Evolutionary conservation across 2,329 filamentous ascomycete genomes (phyloP).

Genomic region (Cytospora chrysosperma): DNA sequence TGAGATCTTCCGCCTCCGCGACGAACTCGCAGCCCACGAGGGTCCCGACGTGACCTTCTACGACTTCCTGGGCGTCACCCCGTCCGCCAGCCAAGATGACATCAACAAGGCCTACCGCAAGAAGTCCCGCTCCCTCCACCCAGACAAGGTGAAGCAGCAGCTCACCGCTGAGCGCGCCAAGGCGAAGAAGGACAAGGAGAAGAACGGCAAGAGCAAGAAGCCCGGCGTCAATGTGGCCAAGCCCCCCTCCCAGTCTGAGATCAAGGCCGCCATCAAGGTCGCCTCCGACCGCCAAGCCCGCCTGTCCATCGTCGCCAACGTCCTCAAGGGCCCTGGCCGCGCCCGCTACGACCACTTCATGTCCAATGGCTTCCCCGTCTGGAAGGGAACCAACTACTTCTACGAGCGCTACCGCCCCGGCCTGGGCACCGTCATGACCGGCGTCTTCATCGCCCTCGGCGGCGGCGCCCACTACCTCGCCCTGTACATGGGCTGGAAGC

Average conservation of each 20-base stretch:
- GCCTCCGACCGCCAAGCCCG: slow-evolving; percentile 82
- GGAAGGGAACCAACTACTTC: slow-evolving; percentile 98
- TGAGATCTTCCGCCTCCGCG: slow-evolving; percentile 93
- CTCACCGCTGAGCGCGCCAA: slow-evolving; percentile 70
- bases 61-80: slow-evolving; percentile 79
- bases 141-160: slow-evolving; percentile 90
- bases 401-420: slow-evolving; percentile 92
- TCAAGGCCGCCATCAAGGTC: slow-evolving; percentile 75
- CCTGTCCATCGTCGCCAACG: slow-evolving; percentile 78
- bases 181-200: slow-evolving; percentile 49
- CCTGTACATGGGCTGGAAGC: slow-evolving; percentile 82
- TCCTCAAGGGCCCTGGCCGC: slow-evolving; percentile 76
- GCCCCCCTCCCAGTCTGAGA: slow-evolving; percentile 69
- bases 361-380: slow-evolving; percentile 86
- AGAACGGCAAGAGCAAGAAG: slow-evolving; percentile 53
- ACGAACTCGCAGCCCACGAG: slow-evolving; percentile 77
- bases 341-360: slow-evolving; percentile 95
- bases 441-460: slow-evolving; percentile 78
- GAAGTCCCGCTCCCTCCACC: slow-evolving; percentile 79
- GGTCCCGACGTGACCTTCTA: slow-evolving; percentile 86
- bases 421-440: slow-evolving; percentile 77
- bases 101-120: slow-evolving; percentile 94
- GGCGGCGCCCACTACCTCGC: slow-evolving; percentile 85
- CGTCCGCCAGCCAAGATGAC: slow-evolving; percentile 76
- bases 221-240: slow-evolving; percentile 66